phyloP scores from a whole-genome alignment of 805 yeast genomes.

The Candida ponderosae region DNA sequence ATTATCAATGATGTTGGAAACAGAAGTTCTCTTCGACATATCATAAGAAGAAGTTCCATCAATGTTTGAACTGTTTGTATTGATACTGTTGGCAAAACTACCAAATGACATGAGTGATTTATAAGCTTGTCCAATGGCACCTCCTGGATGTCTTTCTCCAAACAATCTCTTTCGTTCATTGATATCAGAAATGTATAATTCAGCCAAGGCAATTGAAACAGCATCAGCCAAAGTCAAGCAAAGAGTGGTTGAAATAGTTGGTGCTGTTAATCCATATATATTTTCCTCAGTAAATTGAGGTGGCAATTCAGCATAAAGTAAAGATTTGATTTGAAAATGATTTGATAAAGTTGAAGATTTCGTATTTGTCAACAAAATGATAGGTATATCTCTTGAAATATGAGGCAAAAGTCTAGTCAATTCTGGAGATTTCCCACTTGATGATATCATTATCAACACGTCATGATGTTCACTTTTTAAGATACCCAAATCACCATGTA shows the following conservation, averaged over 20 bases:
- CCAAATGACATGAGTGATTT: constrained; percentile 15
- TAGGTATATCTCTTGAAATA: constrained; percentile 42
- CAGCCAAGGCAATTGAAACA: constrained; percentile 64
- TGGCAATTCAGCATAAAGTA: constrained; percentile 60
- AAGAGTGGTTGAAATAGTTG: constrained; percentile 77
- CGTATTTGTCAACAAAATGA: constrained; percentile 57
- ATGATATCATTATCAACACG: constrained; percentile 57
- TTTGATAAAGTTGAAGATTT: constrained; percentile 47
- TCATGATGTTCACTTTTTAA: constrained; percentile 48
- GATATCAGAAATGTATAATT: constrained; percentile 52
- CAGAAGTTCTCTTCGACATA: no score
- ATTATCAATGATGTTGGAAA: no score
- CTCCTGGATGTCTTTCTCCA: constrained; percentile 82
- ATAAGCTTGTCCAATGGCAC: constrained; percentile 66
- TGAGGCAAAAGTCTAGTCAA: constrained; percentile 44
- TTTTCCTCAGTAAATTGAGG: constrained; percentile 44
- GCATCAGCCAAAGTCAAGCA: constrained; percentile 75
- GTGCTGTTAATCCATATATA: constrained; percentile 76
- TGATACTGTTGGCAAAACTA: constrained; percentile 9
- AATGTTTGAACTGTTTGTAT: neutral
- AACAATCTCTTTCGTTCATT: constrained; percentile 47
- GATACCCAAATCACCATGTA: constrained; percentile 85
- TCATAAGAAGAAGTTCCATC: no score
- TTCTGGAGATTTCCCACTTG: constrained; percentile 83
- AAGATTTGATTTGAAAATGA: constrained; percentile 39